A percentile compares a stretch with the other conserved stretches of the same genome.
phyloP scores from a whole-genome alignment of 345 rosid species.

The Gossypium bickii region DNA sequence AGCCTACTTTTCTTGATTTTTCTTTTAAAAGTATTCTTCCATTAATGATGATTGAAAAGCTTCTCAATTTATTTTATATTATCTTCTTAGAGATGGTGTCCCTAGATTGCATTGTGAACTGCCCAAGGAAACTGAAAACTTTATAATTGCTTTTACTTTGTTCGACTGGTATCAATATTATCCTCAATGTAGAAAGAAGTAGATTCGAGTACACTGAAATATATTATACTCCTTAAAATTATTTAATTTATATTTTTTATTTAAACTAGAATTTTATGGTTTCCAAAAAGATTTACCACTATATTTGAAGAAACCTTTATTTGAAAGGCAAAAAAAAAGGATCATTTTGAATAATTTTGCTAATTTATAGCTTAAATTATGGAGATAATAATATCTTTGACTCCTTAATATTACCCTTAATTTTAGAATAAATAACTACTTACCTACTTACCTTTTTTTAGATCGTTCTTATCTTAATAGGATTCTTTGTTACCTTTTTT shows the following conservation, averaged over 20 bases:
- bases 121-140: constrained; percentile 66
- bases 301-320: not conserved
- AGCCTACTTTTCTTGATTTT: not conserved
- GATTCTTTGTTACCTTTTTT: not conserved
- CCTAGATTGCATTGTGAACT: constrained; percentile 51
- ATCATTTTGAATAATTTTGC: not conserved
- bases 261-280: no score
- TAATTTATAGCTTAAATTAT: not conserved
- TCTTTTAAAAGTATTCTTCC: not conserved
- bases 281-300: no score
- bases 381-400: not conserved
- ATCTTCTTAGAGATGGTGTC: constrained; percentile 16
- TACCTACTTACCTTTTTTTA: not conserved
- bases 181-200: accelerated
- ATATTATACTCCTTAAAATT: accelerated
- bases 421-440: not conserved
- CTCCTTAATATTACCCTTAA: not conserved
- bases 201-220: accelerated
- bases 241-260: no score
- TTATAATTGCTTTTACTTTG: not conserved
- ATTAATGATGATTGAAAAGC: not conserved
- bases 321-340: not conserved
- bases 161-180: no score
- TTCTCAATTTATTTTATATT: constrained; percentile 16
- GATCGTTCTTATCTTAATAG: not conserved